Evolutionary conservation across 192 early-diverging fungal genomes (phyloP), one percentile per base, ranked within the genome.

Genomic region (Gryganskiella cystojenkinii): DNA sequence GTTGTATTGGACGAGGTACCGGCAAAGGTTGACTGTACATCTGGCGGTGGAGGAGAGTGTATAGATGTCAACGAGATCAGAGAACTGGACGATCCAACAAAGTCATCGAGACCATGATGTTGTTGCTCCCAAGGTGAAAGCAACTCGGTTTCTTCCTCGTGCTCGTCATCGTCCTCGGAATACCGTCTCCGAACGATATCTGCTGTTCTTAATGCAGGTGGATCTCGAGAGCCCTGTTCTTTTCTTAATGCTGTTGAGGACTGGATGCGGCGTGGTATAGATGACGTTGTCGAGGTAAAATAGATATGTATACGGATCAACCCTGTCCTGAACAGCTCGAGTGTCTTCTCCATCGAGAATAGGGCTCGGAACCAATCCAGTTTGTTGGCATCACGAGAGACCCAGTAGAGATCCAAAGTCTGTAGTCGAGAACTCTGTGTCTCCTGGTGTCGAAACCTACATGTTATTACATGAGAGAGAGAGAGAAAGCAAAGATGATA

Each of bases 81-180:
- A 54, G 47, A 87, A 80, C 62, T 85, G 79, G 37, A 9, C 37
- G 84, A 92, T 84, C 85, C 89, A 87, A 67, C 84, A n/a, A n/a
- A n/a, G n/a, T n/a, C n/a, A n/a, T n/a, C n/a, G n/a, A 40, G 37
- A 40, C 37, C 37, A 5, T 40, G 13, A n/a, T n/a, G 37, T 81
- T 42, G 83, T 2, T 54, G 60, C 10, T 78, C 61, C 30, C 49
- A 22, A 17, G 74, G 74, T 8, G 74, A 78, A 15, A 78, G 31
- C 20, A 78, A 30, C 27, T 69, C 74, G 6, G 62, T 66, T 31
- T 58, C 25, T 19, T 78, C 74, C 3, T 50, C 66, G 14, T 63
- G 24, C 2, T 78, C 74, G 0, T 78, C 74, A 24, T 78, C 66
- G 27, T 78, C 74, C 1, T 69, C 66, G 1, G 74, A 69, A 40